These are phyloP conservation scores for Trametes cingulata DNA, from an alignment of 768 basidiomycete species.

Conservation along the genomic window DNA sequence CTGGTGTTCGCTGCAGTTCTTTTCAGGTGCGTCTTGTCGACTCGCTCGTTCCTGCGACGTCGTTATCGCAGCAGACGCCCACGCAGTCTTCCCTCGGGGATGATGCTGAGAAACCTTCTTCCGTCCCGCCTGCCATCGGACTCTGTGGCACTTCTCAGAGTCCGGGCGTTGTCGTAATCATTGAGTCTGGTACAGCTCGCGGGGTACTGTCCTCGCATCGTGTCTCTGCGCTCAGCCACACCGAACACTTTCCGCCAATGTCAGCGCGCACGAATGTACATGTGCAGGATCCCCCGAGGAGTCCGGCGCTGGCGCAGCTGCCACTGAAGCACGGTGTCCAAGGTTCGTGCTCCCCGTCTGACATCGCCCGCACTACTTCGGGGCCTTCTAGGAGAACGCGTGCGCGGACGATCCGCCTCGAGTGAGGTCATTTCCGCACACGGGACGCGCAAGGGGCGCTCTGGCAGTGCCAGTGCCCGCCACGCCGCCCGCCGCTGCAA, in stretches of 20 bases:
- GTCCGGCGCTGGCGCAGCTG: constrained; percentile 2
- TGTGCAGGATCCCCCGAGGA: constrained; percentile 9
- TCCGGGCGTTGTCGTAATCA: constrained; percentile 18
- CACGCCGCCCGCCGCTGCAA: constrained; percentile 16
- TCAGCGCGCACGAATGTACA: constrained; percentile 4
- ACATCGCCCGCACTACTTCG: constrained; percentile 3
- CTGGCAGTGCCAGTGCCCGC: neutral
- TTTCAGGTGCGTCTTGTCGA: neutral
- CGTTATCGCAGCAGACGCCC: constrained; percentile 16
- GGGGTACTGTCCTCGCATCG: constrained; percentile 9
- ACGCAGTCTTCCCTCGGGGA: constrained; percentile 9
- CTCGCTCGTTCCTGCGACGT: constrained; percentile 7
- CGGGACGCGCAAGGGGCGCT: constrained; percentile 6
- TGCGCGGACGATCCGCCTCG: constrained; percentile 2
- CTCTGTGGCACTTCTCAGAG: constrained; percentile 2
- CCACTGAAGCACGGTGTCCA: constrained; percentile 8
- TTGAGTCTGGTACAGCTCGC: constrained; percentile 9
- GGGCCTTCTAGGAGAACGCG: constrained; percentile 1
- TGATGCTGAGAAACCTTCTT: constrained; percentile 18
- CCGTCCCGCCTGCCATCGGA: constrained; percentile 15
- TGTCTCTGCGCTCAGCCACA: neutral
- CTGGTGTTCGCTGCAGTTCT: neutral
- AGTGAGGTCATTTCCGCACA: constrained; percentile 19
- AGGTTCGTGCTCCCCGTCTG: constrained; percentile 8
- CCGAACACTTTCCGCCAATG: constrained; percentile 4